A percentile compares a stretch with the other conserved stretches of the same genome.
Conservation (phyloP, 2,329 filamentous ascomycete genomes). For the Bipolaris oryzae region DNA sequence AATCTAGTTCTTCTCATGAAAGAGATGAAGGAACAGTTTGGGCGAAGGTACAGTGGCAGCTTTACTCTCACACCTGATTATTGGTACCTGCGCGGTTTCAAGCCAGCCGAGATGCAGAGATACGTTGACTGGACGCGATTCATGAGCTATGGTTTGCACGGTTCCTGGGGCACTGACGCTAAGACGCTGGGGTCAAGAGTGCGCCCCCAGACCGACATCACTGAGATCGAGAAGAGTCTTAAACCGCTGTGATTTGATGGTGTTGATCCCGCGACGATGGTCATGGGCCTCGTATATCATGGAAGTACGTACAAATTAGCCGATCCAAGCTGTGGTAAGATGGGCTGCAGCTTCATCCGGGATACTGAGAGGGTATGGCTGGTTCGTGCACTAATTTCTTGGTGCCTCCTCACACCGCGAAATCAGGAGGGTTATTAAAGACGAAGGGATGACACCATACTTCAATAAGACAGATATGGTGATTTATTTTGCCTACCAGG, state of each 20-base stretch:
- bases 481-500: conserved; percentile 38
- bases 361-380: conserved; percentile 9
- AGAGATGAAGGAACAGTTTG: conserved; percentile 25
- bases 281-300: conserved; percentile 56
- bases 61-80: conserved; percentile 28
- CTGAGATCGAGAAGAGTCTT: conserved; percentile 49
- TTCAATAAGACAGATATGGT: conserved; percentile 36
- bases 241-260: conserved; percentile 52
- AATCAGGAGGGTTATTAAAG: conserved; percentile 39
- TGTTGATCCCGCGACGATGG: conserved; percentile 51
- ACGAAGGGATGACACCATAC: conserved; percentile 24
- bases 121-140: conserved; percentile 41
- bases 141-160: conserved; percentile 28
- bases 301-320: conserved; percentile 42
- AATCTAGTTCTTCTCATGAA: conserved; percentile 32
- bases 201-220: conserved; percentile 52
- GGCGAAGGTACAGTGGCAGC: conserved; percentile 32
- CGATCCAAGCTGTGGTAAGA: conserved; percentile 18
- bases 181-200: conserved; percentile 26
- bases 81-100: conserved; percentile 35
- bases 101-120: conserved; percentile 46
- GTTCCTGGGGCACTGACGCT: conserved; percentile 42
- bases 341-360: conserved; percentile 47
- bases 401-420: conserved; percentile 45
- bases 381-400: conserved; percentile 29